Conservation (phyloP, 441 rosid genomes). For the Eutrema salsugineum region DNA sequence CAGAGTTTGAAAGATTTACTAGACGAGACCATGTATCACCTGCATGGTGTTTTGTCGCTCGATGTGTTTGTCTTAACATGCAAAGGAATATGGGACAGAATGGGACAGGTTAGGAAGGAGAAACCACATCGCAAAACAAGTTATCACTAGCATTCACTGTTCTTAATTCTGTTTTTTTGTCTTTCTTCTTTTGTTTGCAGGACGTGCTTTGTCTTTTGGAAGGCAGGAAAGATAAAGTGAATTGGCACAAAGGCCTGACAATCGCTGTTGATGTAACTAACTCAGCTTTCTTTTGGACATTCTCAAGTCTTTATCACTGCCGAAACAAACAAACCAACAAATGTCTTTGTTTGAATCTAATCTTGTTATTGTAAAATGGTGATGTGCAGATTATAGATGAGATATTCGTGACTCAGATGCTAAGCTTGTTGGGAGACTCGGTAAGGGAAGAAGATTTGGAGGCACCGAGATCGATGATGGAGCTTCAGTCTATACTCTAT, state of each 20-base stretch:
- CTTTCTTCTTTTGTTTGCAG: constrained; percentile 8
- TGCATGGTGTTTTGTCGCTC: constrained; percentile 57
- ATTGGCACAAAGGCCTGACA: constrained; percentile 51
- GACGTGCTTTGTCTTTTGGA: constrained; percentile 45
- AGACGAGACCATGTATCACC: constrained; percentile 55
- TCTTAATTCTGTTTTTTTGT: neutral
- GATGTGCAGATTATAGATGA: constrained; percentile 65
- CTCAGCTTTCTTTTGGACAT: neutral
- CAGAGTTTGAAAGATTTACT: constrained; percentile 72
- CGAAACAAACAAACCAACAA: no score
- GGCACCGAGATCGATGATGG: constrained; percentile 67
- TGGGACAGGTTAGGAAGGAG: constrained; percentile 58
- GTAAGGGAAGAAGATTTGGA: constrained; percentile 60
- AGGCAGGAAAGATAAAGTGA: constrained; percentile 43
- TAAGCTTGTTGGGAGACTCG: constrained; percentile 61
- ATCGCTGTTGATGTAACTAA: constrained; percentile 47
- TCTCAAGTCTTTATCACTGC: neutral
- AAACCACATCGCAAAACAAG: neutral
- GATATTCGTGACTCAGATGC: constrained; percentile 62
- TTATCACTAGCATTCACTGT: neutral
- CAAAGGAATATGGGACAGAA: constrained; percentile 76
- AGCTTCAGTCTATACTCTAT: constrained; percentile 64
- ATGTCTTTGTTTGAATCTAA: neutral
- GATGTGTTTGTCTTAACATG: constrained; percentile 69
- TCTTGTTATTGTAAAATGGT: neutral